A percentile compares a stretch with the other conserved stretches of the same genome.
Conservation (phyloP, 768 basidiomycete genomes). For the Podaxis sp. region DNA sequence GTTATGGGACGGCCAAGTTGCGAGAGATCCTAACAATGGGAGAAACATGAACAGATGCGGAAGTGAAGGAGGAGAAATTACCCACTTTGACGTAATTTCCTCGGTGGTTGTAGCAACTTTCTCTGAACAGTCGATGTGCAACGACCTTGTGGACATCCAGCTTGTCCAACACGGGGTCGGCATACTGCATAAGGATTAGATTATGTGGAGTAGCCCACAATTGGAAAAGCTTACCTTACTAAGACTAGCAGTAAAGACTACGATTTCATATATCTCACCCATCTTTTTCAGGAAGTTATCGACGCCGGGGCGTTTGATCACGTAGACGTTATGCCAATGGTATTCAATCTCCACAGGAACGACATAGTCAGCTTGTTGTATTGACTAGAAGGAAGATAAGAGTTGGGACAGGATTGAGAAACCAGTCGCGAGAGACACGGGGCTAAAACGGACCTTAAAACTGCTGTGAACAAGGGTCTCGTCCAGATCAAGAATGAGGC, state of each 20-base stretch:
- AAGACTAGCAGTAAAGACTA: slow-evolving; percentile 96
- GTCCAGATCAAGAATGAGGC: slow-evolving; percentile 94
- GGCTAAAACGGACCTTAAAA: slow-evolving; percentile 74
- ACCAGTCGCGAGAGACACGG: background rate
- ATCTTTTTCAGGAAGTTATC: slow-evolving; percentile 96
- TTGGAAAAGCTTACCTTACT: slow-evolving; percentile 71
- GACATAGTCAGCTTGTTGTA: slow-evolving; percentile 93
- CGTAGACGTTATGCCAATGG: slow-evolving; percentile 98
- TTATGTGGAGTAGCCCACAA: slow-evolving; percentile 7
- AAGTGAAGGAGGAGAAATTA: background rate
- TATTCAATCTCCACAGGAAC: slow-evolving; percentile 99
- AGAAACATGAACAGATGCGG: slow-evolving; percentile 7
- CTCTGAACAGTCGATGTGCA: slow-evolving; percentile 90
- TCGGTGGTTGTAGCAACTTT: slow-evolving; percentile 98
- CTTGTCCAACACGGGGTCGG: slow-evolving; percentile 97
- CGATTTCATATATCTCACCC: slow-evolving; percentile 98
- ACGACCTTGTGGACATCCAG: slow-evolving; percentile 92
- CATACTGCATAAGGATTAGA: slow-evolving; percentile 62
- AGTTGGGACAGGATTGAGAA: slow-evolving; percentile 17
- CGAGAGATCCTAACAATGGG: slow-evolving; percentile 75
- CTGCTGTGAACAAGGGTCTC: slow-evolving; percentile 97
- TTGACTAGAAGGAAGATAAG: slow-evolving; percentile 55
- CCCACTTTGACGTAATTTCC: slow-evolving; percentile 98
- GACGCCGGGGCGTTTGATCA: slow-evolving; percentile 97
- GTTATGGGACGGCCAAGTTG: slow-evolving; percentile 93